Evolutionary conservation across 2,329 filamentous ascomycete species (phyloP), one percentile per base, ranked within the genome.

Genomic region (Hypoxylon sp.): DNA sequence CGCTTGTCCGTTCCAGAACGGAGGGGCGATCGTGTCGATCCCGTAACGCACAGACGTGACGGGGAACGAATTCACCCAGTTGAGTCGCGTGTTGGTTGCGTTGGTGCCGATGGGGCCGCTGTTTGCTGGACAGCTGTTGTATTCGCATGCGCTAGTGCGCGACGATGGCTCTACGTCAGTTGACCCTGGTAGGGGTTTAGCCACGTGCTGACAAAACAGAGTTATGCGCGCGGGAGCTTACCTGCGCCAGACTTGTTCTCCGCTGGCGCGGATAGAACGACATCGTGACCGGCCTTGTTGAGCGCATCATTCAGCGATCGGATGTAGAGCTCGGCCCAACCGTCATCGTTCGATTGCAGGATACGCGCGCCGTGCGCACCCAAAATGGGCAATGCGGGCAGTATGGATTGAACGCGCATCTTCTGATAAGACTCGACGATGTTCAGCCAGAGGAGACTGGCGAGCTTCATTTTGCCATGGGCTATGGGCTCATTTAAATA

Each of bases 21-120:
- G 80, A 0, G 85, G 84, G 0, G 83, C 85, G 37, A 89, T 83
- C 3, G 81, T 84, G 66, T 88, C 80, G 75, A 92, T 88, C 40
- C 90, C 90, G 76, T 87, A 86, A 64, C 87, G 85, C 74, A 91
- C 89, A 1, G 88, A 82, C 0, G 90, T 92, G 1, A 88, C 88
- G 0, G 91, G 90, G 79, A 82, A 92, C 0, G 88, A 90, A 81
- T 93, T 93, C 65, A 93, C 90, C 83, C 91, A 93, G 83, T 92
- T 90, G 50, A 92, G 83, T 4, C 86, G 85, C 0, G 87, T 82
- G 66, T 87, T 82, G 0, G 85, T 85, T 8, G 81, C 78, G 74
- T 92, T 91, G 71, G 79, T 78, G 42, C 90, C 90, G 14, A 83
- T 82, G 1, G 89, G 81, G 1, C 86, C 85, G 73, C 85, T 88